These are phyloP conservation scores for Adenanthera pavonina DNA, from an alignment of 306 rosid genomes.

Conservation along the genomic window DNA sequence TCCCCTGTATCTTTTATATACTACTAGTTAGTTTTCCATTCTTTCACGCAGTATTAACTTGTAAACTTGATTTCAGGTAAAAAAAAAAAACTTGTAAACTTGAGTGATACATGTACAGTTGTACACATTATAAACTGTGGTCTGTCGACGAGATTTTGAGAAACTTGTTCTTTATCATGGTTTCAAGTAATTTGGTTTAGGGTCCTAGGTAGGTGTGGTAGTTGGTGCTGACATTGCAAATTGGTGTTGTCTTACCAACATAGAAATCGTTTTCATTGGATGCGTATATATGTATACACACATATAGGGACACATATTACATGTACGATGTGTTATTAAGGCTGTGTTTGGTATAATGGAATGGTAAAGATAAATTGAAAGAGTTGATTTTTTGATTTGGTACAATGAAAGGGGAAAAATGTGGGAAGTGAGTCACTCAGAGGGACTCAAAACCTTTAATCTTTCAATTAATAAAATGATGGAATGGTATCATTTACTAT, in stretches of 20 bases:
- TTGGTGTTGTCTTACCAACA: not conserved
- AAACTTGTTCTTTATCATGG: not conserved
- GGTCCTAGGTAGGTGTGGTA: not conserved
- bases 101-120: slow-evolving; percentile 27
- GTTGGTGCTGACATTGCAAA: not conserved
- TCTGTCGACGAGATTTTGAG: not conserved
- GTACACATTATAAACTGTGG: slow-evolving; percentile 1
- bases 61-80: not conserved
- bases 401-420: too few relatives aligned
- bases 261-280: not conserved
- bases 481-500: too few relatives aligned
- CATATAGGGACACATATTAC: too few relatives aligned
- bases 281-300: too few relatives aligned
- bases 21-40: not conserved
- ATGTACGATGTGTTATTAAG: too few relatives aligned
- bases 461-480: too few relatives aligned
- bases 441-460: too few relatives aligned
- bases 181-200: not conserved
- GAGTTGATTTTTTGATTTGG: too few relatives aligned
- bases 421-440: too few relatives aligned
- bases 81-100: not conserved
- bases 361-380: too few relatives aligned
- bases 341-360: too few relatives aligned
- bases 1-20: slow-evolving; percentile 27
- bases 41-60: not conserved